phyloP scores from a whole-genome alignment of 2,329 filamentous ascomycete genomes.

The Penicillium fuscoglaucum region DNA sequence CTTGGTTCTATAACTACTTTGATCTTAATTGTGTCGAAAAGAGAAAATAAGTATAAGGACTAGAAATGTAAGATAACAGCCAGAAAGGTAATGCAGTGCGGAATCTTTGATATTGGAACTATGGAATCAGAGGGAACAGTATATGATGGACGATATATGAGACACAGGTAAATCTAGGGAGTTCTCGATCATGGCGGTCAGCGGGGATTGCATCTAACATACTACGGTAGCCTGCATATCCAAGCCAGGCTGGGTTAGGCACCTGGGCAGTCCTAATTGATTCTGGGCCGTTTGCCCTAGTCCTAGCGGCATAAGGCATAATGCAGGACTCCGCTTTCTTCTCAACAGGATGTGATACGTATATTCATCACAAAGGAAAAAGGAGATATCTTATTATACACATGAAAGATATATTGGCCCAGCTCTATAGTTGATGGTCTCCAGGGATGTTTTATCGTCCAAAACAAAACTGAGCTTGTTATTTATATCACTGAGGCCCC shows the following conservation, averaged over 20 bases:
- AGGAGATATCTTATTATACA: neutral
- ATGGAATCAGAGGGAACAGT: too few species aligned
- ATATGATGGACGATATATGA: neutral
- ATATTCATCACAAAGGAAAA: neutral
- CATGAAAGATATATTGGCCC: neutral
- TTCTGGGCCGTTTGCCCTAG: neutral
- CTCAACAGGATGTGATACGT: too few species aligned
- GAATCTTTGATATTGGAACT: too few species aligned
- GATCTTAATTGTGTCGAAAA: too few species aligned
- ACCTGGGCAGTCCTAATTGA: neutral
- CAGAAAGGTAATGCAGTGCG: too few species aligned
- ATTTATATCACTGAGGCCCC: slow-evolving; percentile 1
- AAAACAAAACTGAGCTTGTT: neutral
- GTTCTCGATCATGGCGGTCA: neutral
- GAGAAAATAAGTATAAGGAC: too few species aligned
- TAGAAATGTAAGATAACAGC: too few species aligned
- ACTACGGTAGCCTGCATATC: neutral
- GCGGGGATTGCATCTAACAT: neutral
- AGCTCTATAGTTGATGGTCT: neutral
- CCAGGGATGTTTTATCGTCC: neutral
- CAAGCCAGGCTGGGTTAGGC: neutral
- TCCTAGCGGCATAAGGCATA: neutral
- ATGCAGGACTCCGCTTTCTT: neutral
- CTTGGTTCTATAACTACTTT: too few species aligned
- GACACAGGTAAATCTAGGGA: neutral